These are phyloP conservation scores for Trichosanthes truncata DNA, from an alignment of 306 rosid species.

Conservation along the genomic window DNA sequence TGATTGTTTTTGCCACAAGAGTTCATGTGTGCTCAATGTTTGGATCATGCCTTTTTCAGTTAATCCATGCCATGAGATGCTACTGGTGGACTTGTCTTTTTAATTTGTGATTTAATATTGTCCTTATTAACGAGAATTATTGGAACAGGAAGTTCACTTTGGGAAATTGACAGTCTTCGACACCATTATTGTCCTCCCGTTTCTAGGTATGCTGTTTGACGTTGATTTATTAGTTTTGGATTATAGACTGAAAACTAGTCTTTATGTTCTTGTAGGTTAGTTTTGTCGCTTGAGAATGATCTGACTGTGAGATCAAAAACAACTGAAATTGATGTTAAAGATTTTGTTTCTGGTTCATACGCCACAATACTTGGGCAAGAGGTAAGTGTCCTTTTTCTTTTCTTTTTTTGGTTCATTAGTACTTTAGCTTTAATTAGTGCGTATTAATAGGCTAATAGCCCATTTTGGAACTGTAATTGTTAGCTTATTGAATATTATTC, in stretches of 20 bases:
- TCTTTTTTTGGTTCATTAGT: too few relatives aligned
- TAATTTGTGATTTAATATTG: background rate
- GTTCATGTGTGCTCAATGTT: background rate
- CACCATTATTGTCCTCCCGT: slow-evolving; percentile 93
- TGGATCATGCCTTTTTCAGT: background rate
- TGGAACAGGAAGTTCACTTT: slow-evolving; percentile 83
- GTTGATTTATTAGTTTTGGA: background rate
- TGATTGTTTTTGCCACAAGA: background rate
- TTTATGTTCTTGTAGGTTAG: slow-evolving; percentile 37
- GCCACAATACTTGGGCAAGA: slow-evolving; percentile 83
- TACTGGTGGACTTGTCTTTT: background rate
- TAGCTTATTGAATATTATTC: background rate
- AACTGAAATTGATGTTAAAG: slow-evolving; percentile 56
- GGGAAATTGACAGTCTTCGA: slow-evolving; percentile 80
- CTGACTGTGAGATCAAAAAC: slow-evolving; percentile 84
- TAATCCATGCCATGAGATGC: background rate
- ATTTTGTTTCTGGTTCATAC: slow-evolving; percentile 75
- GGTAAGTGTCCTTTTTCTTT: slow-evolving; percentile 23
- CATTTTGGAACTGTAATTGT: background rate
- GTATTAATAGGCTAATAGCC: background rate
- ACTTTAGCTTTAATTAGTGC: background rate
- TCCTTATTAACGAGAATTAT: slow-evolving; percentile 17
- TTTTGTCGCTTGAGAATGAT: slow-evolving; percentile 81
- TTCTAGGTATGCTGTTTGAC: slow-evolving; percentile 43
- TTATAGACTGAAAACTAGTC: background rate